Base-by-base conservation (phyloP, 2,329 filamentous ascomycete species). In the Zymoseptoria ardabiliae region DNA sequence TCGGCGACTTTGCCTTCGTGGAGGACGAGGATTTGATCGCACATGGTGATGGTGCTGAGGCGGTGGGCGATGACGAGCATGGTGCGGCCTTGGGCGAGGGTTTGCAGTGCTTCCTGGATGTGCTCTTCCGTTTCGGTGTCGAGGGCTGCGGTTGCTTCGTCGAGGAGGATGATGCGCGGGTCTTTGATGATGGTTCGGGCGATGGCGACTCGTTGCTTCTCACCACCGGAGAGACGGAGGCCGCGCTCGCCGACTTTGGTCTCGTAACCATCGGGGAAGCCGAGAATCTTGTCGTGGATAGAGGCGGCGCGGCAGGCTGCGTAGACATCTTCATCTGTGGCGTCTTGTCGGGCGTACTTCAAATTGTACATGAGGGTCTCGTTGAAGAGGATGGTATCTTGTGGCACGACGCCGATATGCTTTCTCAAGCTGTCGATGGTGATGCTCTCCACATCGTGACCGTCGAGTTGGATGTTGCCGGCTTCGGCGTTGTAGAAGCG, bases 341-440 rank as follows among this genome's bases (percentile, higher is more conserved):
- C 91, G 25, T 82, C 75, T 50, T 90, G 89, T 64, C 93, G 93
- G 61, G 92, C 91, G 71, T 97, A 96, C 72, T 86, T 88, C 62
- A 97, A 79, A 71, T 97, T 97, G 77, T 96, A 96, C 90, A 96
- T 94, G 63, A 97, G 78, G 0, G 89, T 88, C 73, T 96, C 92
- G 72, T 96, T 96, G 81, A 97, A 97, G 51, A 97, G 80, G 5
- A 96, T 89, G 4, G 93, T 97, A 69, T 99, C 94, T 74, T 99
- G 94, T 1, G 94, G 94, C 6, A 99, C 94, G 50, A 99, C 93
- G 22, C 94, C 94, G 69, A 99, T 97, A 72, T 92, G 88, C 61
- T 84, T 83, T 66, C 94, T 86, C 58, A 99, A 81, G n/a, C 91
- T 96, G 75, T 97, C 90, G 68, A 97, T 97, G 1, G 91, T 96